Percentiles rank a stretch among this genome's conserved stretches.
Evolutionary conservation across 768 basidiomycete genomes (phyloP).

Genomic region (Coprinopsis sp.): DNA sequence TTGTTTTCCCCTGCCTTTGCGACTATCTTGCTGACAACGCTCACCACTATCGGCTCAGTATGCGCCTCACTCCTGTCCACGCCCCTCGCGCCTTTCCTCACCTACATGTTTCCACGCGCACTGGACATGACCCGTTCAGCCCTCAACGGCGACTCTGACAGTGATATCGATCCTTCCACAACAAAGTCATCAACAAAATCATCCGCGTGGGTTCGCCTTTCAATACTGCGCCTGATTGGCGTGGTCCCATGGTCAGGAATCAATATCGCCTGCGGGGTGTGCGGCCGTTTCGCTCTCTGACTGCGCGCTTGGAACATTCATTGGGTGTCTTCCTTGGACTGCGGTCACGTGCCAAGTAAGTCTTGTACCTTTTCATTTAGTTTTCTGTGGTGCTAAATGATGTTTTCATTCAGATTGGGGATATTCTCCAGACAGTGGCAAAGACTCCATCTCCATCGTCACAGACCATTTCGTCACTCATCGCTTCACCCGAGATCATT

Average conservation of each 20-base stretch:
- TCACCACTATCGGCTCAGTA: slow-evolving; percentile 85
- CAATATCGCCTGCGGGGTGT: slow-evolving; percentile 94
- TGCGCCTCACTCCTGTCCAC: slow-evolving; percentile 75
- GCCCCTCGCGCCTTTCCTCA: slow-evolving; percentile 81
- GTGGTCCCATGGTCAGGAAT: slow-evolving; percentile 97
- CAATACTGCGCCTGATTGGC: slow-evolving; percentile 84
- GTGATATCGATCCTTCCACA: slow-evolving; percentile 34
- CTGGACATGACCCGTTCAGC: slow-evolving; percentile 81
- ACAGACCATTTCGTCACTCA: slow-evolving; percentile 79
- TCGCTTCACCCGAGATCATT: slow-evolving; percentile 79
- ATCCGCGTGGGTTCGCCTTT: slow-evolving; percentile 77
- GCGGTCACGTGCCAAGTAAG: slow-evolving; percentile 85
- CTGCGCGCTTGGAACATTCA: slow-evolving; percentile 78
- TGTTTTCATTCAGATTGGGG: slow-evolving; percentile 56
- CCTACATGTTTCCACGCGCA: slow-evolving; percentile 77
- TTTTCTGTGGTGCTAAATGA: background rate
- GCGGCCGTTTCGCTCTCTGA: slow-evolving; percentile 71
- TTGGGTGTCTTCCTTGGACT: slow-evolving; percentile 84
- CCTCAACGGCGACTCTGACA: slow-evolving; percentile 61
- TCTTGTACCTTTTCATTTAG: slow-evolving; percentile 6
- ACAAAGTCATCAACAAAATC: slow-evolving; percentile 30
- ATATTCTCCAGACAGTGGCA: slow-evolving; percentile 81
- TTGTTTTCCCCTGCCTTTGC: slow-evolving; percentile 81
- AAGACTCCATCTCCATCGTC: slow-evolving; percentile 64
- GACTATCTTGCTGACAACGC: slow-evolving; percentile 71